These are phyloP conservation scores for Usnea hakonensis DNA, from an alignment of 495 filamentous ascomycete species.

Conservation along the genomic window DNA sequence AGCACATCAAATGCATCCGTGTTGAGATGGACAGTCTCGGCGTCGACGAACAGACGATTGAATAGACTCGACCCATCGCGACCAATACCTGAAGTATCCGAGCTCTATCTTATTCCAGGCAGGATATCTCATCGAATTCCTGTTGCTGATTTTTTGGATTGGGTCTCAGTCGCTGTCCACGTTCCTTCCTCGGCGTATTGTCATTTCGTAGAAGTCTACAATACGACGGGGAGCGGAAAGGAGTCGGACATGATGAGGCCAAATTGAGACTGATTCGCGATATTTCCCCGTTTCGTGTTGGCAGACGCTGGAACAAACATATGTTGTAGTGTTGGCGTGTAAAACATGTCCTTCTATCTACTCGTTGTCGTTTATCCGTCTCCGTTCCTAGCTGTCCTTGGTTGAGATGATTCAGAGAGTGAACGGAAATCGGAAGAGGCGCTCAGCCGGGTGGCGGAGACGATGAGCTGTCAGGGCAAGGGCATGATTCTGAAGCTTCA, in stretches of 20 bases:
- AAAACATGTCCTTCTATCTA: no score
- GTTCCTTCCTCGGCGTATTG: no score
- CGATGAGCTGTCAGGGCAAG: no score
- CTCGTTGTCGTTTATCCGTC: no score
- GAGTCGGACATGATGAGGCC: neutral
- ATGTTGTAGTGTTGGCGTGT: no score
- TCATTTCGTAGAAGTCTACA: no score
- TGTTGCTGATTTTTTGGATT: no score
- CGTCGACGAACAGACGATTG: neutral
- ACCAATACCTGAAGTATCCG: neutral
- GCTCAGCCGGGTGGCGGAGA: neutral
- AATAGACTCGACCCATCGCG: neutral
- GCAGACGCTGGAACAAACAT: no score
- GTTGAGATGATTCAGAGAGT: neutral
- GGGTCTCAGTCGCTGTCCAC: no score
- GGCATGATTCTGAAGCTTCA: no score
- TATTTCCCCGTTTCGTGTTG: neutral
- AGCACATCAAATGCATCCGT: neutral
- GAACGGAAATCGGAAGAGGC: neutral
- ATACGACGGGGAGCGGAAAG: neutral
- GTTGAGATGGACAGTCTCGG: neutral
- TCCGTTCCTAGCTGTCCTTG: neutral
- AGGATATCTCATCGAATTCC: no score
- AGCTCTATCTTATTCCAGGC: no score
- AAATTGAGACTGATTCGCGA: neutral